A percentile compares a stretch with the other conserved stretches of the same genome.
Evolutionary conservation across 1,284 basidiomycete genomes (phyloP).

Genomic region (Boletus mariae): DNA sequence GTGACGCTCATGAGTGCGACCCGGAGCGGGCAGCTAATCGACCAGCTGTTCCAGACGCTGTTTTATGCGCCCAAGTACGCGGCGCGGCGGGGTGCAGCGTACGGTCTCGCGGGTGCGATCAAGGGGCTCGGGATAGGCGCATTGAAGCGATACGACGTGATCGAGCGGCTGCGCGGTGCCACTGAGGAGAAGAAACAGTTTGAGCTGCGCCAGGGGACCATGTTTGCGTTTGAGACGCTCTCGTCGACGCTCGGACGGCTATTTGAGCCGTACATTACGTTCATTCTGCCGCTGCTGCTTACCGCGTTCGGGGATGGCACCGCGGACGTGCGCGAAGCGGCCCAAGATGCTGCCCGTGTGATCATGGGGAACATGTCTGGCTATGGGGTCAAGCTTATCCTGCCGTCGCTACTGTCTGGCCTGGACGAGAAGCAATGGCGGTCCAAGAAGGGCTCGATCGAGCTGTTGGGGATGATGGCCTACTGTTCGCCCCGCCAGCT

Average conservation of each 20-base stretch:
- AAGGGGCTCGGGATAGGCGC: conserved; percentile 85
- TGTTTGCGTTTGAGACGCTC: conserved; percentile 95
- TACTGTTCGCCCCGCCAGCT: conserved; percentile 97
- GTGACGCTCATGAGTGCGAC: conserved; percentile 65
- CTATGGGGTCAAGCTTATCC: conserved; percentile 92
- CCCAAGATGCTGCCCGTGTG: conserved; percentile 87
- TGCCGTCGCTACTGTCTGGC: conserved; percentile 87
- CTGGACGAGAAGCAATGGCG: conserved; percentile 99
- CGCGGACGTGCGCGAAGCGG: conserved; percentile 91
- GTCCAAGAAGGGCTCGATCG: conserved; percentile 97
- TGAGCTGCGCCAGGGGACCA: conserved; percentile 87
- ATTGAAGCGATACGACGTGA: conserved; percentile 82
- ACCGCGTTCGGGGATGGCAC: conserved; percentile 88
- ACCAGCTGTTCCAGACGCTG: conserved; percentile 74
- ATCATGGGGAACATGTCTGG: conserved; percentile 97
- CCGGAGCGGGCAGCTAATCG: conserved; percentile 67
- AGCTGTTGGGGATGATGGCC: conserved; percentile 98
- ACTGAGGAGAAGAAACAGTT: conserved; percentile 88
- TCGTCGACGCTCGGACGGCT: conserved; percentile 82
- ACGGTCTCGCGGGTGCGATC: conserved; percentile 91
- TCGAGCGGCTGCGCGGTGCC: conserved; percentile 72
- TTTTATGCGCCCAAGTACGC: conserved; percentile 85
- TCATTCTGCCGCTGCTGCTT: conserved; percentile 84
- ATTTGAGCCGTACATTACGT: conserved; percentile 93
- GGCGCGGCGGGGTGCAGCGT: conserved; percentile 89